Evolutionary conservation across 2,329 filamentous ascomycete genomes (phyloP).

Genomic region (Nothophoma quercina): DNA sequence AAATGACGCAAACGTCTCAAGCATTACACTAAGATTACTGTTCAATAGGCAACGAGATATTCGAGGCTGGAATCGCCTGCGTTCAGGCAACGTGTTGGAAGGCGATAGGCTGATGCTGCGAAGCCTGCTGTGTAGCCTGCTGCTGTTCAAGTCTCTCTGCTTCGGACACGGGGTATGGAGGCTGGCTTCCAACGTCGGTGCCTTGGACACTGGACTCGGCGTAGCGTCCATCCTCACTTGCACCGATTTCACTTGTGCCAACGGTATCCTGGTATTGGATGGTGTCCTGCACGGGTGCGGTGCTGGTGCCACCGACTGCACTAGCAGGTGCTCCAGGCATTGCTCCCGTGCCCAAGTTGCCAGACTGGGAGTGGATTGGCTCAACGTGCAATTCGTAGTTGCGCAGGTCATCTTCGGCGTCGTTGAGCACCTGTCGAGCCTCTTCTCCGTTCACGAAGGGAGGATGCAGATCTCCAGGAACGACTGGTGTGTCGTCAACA

Average conservation of each 20-base stretch:
- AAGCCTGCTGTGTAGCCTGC: conserved; percentile 20
- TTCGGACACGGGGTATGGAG: conserved; percentile 41
- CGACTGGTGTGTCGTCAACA: conserved; percentile 87
- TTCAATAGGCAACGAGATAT: background rate
- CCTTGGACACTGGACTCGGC: conserved; percentile 32
- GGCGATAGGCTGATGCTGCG: conserved; percentile 3
- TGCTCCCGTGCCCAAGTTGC: conserved; percentile 57
- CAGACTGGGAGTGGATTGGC: conserved; percentile 60
- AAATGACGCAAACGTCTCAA: background rate
- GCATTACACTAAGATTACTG: background rate
- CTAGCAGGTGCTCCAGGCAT: conserved; percentile 51
- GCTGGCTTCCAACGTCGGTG: conserved; percentile 32
- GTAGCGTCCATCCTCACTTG: conserved; percentile 30
- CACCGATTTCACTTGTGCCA: conserved; percentile 30
- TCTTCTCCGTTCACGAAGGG: conserved; percentile 71
- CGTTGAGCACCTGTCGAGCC: conserved; percentile 86
- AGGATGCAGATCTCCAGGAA: conserved; percentile 81
- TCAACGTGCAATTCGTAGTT: conserved; percentile 70
- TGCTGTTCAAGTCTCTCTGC: conserved; percentile 38
- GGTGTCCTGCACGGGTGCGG: background rate
- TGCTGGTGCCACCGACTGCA: background rate
- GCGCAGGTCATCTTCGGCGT: conserved; percentile 87
- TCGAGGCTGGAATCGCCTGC: background rate
- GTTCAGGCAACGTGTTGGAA: conserved; percentile 12
- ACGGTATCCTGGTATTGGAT: conserved; percentile 7